Evolutionary conservation across 495 filamentous ascomycete genomes (phyloP).

Genomic region (Extremus antarcticus): DNA sequence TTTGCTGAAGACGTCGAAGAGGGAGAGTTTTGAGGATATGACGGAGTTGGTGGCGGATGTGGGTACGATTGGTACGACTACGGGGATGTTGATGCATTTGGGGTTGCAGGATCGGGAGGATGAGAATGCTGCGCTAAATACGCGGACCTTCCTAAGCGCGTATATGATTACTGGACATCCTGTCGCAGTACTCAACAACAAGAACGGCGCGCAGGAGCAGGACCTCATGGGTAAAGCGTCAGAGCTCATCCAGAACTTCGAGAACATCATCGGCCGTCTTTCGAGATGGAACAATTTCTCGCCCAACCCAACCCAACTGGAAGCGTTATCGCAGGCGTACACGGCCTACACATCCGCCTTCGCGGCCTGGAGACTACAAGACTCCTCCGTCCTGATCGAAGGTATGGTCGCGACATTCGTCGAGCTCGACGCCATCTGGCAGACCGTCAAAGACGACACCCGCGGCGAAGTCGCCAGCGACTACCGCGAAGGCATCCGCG

Average conservation of each 20-base stretch:
- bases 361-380: slow-evolving; percentile 86
- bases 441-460: slow-evolving; percentile 84
- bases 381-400: slow-evolving; percentile 78
- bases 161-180: slow-evolving; percentile 91
- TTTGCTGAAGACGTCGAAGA: slow-evolving; percentile 59
- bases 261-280: slow-evolving; percentile 54
- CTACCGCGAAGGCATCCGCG: slow-evolving; percentile 82
- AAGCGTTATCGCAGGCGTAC: slow-evolving; percentile 58
- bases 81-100: slow-evolving; percentile 63
- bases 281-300: slow-evolving; percentile 25
- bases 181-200: slow-evolving; percentile 69
- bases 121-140: slow-evolving; percentile 60
- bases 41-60: slow-evolving; percentile 66
- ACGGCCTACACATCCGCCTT: slow-evolving; percentile 83
- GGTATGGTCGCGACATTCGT: slow-evolving; percentile 95
- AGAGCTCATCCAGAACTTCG: slow-evolving; percentile 73
- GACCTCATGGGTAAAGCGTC: slow-evolving; percentile 81
- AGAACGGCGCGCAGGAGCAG: slow-evolving; percentile 74
- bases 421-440: slow-evolving; percentile 90
- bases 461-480: slow-evolving; percentile 78
- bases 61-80: slow-evolving; percentile 56
- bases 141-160: slow-evolving; percentile 82
- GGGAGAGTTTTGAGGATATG: slow-evolving; percentile 73
- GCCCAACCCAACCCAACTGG: slow-evolving; percentile 35
- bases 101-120: slow-evolving; percentile 60